These are phyloP conservation scores for Stenogyne calaminthoides DNA, from an alignment of 305 asterid species.

Conservation along the genomic window DNA sequence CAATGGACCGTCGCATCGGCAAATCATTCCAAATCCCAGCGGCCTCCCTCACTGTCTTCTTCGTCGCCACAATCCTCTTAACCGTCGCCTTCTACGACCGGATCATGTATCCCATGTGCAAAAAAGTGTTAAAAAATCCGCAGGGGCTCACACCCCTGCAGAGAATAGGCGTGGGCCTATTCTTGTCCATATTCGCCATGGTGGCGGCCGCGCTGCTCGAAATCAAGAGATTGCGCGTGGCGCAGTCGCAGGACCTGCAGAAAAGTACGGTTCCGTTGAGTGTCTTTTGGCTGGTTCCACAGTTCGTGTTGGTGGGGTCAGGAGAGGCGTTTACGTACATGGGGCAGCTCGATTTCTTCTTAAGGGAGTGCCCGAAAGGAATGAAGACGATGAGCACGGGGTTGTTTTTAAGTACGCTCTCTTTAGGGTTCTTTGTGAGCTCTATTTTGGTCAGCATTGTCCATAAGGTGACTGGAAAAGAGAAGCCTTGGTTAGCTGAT, in stretches of 20 bases:
- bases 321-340: constrained; percentile 88
- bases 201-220: constrained; percentile 59
- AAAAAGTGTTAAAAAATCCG: constrained; percentile 42
- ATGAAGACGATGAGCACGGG: constrained; percentile 92
- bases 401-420: constrained; percentile 48
- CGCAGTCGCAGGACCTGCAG: constrained; percentile 25
- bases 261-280: constrained; percentile 37
- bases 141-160: constrained; percentile 76
- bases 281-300: constrained; percentile 65
- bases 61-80: constrained; percentile 61
- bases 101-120: constrained; percentile 48
- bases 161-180: constrained; percentile 60
- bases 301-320: constrained; percentile 66
- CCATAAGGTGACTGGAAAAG: constrained; percentile 53
- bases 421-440: constrained; percentile 81
- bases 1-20: constrained; percentile 68
- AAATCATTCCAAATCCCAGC: constrained; percentile 69
- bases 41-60: constrained; percentile 73
- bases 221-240: constrained; percentile 48
- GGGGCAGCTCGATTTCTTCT: constrained; percentile 88
- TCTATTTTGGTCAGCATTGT: constrained; percentile 66
- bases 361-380: constrained; percentile 77
- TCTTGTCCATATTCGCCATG: constrained; percentile 64
- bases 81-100: constrained; percentile 68
- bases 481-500: constrained; percentile 74